Evolutionary conservation across 306 rosid genomes (phyloP), one percentile per base, ranked within the genome.

Genomic region (Rubus parviflorus): DNA sequence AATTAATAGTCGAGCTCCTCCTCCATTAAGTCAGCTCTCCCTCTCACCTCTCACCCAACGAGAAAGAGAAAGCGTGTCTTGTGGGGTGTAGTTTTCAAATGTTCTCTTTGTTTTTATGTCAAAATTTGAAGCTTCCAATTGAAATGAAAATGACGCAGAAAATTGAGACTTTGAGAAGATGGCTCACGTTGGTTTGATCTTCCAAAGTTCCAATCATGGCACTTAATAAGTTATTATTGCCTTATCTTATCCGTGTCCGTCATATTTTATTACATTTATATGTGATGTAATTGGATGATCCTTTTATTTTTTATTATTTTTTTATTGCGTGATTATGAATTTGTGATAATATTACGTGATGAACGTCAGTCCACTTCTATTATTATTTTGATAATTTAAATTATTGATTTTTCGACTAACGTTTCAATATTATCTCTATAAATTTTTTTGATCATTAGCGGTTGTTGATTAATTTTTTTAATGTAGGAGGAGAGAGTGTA

Each of bases 21-120:
- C 20, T 63, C 48, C 6, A 52, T 69, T 14, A 80, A 79, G 86
- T 89, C 91, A 81, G 88, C 87, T 75, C 82, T n/a, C n/a, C n/a
- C n/a, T n/a, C n/a, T n/a, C n/a, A n/a, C n/a, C n/a, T n/a, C n/a
- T 72, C 4, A 22, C 53, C 62, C 81, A 4, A 68, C 65, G 16
- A 0, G 48, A 45, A 12, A 45, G 67, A 30, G 84, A 78, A 83
- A 79, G 72, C 87, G 88, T 84, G 89, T 84, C 81, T 7, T 54
- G 52, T 57, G 68, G 65, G n/a, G 14, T 42, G 64, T 48, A 40
- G 49, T 60, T 63, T 43, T 69, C 25, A 60, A 58, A 48, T 69
- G 5, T 15, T 68, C 22, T 60, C 25, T 35, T 61, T 35, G 3
- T 41, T 65, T 13, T 53, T 52, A 45, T 22, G 7, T 40, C 61